Evolutionary conservation across 495 filamentous ascomycete species (phyloP).

Genomic region (Massariosphaeria phaeospora): DNA sequence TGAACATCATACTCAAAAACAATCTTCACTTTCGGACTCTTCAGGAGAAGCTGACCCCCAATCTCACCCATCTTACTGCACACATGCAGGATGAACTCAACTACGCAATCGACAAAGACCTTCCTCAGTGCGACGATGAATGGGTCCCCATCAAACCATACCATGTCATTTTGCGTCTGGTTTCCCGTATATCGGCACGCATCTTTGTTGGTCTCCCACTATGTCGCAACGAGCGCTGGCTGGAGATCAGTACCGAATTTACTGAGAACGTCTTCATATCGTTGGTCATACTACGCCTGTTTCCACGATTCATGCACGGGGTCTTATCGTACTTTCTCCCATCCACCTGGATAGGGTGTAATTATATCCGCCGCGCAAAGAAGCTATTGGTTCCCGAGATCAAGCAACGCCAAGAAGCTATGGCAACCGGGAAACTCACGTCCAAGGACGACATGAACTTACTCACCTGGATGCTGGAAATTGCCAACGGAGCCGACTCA

Average conservation of each 20-base stretch:
- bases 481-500: neutral
- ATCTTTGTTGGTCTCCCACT: slow-evolving; percentile 10
- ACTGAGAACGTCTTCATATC: slow-evolving; percentile 11
- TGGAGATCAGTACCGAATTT: slow-evolving; percentile 14
- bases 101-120: slow-evolving; percentile 6
- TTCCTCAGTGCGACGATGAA: slow-evolving; percentile 8
- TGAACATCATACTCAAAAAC: slow-evolving; percentile 15
- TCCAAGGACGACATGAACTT: neutral
- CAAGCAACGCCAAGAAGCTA: slow-evolving; percentile 4
- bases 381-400: slow-evolving; percentile 7
- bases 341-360: neutral
- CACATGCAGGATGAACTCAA: slow-evolving; percentile 14
- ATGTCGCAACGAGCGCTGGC: slow-evolving; percentile 12
- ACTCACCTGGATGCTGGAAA: slow-evolving; percentile 16
- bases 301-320: slow-evolving; percentile 6
- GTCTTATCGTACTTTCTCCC: slow-evolving; percentile 1
- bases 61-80: neutral
- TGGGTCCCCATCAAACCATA: slow-evolving; percentile 14
- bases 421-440: neutral
- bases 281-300: slow-evolving; percentile 5
- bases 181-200: slow-evolving; percentile 4
- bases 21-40: slow-evolving; percentile 14
- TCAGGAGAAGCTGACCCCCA: slow-evolving; percentile 12
- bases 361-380: slow-evolving; percentile 12
- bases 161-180: slow-evolving; percentile 7